Evolutionary conservation across 2,329 filamentous ascomycete species (phyloP), one percentile per base, ranked within the genome.

Genomic region (Scortechinia acanthostroma): DNA sequence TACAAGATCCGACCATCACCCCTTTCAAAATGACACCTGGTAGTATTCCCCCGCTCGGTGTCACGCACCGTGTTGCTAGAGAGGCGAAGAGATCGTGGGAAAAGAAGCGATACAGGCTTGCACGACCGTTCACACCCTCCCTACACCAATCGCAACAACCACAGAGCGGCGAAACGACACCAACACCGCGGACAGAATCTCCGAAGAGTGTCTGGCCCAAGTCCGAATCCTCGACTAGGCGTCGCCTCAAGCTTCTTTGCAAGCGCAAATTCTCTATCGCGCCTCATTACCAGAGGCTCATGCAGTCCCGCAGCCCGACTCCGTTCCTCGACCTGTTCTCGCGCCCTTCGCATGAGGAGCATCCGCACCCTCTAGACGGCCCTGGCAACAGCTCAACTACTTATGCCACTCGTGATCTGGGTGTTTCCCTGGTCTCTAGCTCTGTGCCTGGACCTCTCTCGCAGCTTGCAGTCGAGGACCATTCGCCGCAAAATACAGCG

Each of bases 11-110:
- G 17, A 78, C 74, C 3, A 71, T 83, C 42, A 84, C 80, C 1
- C 80, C 80, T 0, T 83, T 83, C 68, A 83, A 83, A 55, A 80
- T 77, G 62, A 69, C 82, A 1, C 80, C 79, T 2, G 79, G 80
- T 43, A 78, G 74, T 37, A 69, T 76, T 23, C 80, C 80, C 28
- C 80, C 80, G 10, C 70, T 83, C 44, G 80, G 80, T 16, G 76
- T 83, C 21, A 83, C 79, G 51, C 72, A 79, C 53, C 74, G 77
- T 46, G 78, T 84, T 25, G 76, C 78, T 3, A 69, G 77, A 43
- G 72, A 77, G 57, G 80, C 80, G 22, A 76, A 73, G 55, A 73
- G 71, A 54, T 78, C 71, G 2, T 84, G 80, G 80, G 69, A 71
- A 51, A 66, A 65, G 40, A 62, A 66, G 21, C 64, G 66, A 28